A percentile compares a stretch with the other conserved stretches of the same genome.
Evolutionary conservation across 495 filamentous ascomycete genomes (phyloP).

Genomic region (Penicillium robsamsonii): DNA sequence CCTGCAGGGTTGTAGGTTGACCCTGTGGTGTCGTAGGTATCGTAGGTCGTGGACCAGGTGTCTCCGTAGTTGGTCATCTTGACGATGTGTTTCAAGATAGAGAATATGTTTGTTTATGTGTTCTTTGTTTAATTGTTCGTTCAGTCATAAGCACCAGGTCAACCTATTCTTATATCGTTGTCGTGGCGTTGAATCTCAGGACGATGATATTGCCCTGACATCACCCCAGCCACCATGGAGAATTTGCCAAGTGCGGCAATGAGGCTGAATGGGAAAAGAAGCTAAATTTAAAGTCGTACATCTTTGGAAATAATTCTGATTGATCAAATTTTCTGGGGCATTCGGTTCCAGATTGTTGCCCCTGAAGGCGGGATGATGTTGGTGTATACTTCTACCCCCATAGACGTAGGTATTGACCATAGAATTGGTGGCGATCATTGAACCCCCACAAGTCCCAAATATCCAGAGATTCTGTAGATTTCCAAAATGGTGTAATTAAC

Average conservation of each 20-base stretch:
- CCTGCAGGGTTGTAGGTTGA: slow-evolving; percentile 15
- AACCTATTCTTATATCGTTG: slow-evolving; percentile 11
- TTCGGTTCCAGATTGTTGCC: slow-evolving; percentile 17
- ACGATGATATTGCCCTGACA: slow-evolving; percentile 20
- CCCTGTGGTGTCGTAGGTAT: slow-evolving; percentile 19
- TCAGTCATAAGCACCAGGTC: background rate
- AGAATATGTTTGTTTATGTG: background rate
- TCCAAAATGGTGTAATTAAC: background rate
- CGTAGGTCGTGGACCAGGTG: slow-evolving; percentile 12
- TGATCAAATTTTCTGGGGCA: slow-evolving; percentile 3
- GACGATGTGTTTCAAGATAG: background rate
- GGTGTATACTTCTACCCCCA: background rate
- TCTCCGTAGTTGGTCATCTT: slow-evolving; percentile 27
- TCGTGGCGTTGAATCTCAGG: slow-evolving; percentile 13
- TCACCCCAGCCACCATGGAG: slow-evolving; percentile 8
- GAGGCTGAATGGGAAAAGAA: background rate
- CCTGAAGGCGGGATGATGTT: slow-evolving; percentile 18
- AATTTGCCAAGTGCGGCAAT: slow-evolving; percentile 18
- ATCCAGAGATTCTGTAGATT: background rate
- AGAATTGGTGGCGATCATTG: background rate
- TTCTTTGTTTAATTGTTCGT: background rate
- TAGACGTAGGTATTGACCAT: background rate
- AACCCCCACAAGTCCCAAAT: background rate
- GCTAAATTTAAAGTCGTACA: background rate
- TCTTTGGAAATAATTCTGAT: slow-evolving; percentile 1